Evolutionary conservation across 2,329 filamentous ascomycete species (phyloP), one percentile per base, ranked within the genome.

Genomic region (Pseudopithomyces chartarum): DNA sequence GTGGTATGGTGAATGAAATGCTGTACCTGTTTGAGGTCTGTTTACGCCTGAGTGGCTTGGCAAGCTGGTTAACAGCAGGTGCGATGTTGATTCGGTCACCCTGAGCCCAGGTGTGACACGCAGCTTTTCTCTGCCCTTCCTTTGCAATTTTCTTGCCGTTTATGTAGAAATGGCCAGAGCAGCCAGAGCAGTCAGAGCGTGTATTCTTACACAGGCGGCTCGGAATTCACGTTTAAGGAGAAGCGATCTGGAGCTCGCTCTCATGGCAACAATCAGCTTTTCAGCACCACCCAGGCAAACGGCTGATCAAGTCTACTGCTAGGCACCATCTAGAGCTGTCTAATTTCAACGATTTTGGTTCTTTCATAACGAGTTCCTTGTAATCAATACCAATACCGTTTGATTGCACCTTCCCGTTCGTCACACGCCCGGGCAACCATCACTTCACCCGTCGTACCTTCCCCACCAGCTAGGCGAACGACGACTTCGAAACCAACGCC

Each of bases 381-480:
- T 4, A 42, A 22, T 17, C 11, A 8, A 6, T 29, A 29, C 26
- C 26, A 29, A 29, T 8, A 29, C 26, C 39, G 34, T 50, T 36
- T 17, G 36, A 22, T 17, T 11, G 23, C 38, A 10, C 48, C 15
- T 51, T 51, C 36, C 48, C 36, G 23, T 51, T 23, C n/a, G 48
- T 43, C 23, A 23, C 36, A 33, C n/a, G n/a, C n/a, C n/a, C n/a
- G n/a, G n/a, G n/a, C 48, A 43, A 43, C 38, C n/a, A 51, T 22
- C 48, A 51, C 26, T 51, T 42, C 48, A 51, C 26, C 47, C 17
- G 23, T 20, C 26, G 48, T 22, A 29, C 38, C 36, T 50, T 50
- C 47, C 36, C 22, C 15, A 26, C 22, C 47, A 34, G 20, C 23
- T 26, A 42, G 26, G 15, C 38, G 6, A 40, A 34, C 17, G 15